phyloP scores from a whole-genome alignment of 23 red algal genomes.

The Gracilaria domingensis region DNA sequence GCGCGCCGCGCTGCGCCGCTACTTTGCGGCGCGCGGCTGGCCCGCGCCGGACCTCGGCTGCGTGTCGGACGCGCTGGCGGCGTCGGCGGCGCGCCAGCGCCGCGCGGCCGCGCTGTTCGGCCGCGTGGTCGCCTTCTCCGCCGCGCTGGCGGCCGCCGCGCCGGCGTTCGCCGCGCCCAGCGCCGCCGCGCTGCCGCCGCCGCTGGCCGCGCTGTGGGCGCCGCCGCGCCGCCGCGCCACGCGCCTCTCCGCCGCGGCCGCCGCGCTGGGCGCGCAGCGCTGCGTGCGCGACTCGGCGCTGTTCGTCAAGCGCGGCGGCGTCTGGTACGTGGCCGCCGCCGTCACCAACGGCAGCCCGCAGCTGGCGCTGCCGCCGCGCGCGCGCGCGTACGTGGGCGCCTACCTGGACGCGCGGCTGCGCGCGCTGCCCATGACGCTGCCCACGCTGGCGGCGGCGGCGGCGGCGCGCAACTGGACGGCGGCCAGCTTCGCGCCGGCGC shows the following conservation, averaged over 20 bases:
- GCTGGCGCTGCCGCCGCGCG: not conserved
- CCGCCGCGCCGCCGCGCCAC: too few species aligned
- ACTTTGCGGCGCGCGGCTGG: conserved; percentile 2
- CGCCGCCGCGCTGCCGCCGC: not conserved
- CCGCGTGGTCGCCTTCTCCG: not conserved
- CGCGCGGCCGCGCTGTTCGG: not conserved
- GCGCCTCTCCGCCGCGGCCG: not conserved
- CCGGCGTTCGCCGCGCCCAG: not conserved
- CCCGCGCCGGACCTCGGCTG: not conserved
- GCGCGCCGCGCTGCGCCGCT: not conserved
- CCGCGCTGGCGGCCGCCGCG: not conserved
- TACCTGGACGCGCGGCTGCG: not conserved
- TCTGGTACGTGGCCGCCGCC: not conserved
- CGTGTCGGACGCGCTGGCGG: not conserved
- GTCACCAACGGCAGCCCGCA: not conserved
- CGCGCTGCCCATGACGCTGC: not conserved
- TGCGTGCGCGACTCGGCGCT: not conserved
- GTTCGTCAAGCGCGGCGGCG: not conserved
- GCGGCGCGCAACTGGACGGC: too few species aligned
- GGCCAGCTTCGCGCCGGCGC: not conserved
- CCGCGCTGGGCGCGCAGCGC: not conserved
- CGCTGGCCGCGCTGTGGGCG: not conserved
- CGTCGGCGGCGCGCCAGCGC: not conserved
- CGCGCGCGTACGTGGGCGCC: too few species aligned
- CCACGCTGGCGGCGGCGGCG: not conserved